These are phyloP conservation scores for Globisporangium apiculatum DNA, from an alignment of 352 stramenopile species.

Conservation along the genomic window DNA sequence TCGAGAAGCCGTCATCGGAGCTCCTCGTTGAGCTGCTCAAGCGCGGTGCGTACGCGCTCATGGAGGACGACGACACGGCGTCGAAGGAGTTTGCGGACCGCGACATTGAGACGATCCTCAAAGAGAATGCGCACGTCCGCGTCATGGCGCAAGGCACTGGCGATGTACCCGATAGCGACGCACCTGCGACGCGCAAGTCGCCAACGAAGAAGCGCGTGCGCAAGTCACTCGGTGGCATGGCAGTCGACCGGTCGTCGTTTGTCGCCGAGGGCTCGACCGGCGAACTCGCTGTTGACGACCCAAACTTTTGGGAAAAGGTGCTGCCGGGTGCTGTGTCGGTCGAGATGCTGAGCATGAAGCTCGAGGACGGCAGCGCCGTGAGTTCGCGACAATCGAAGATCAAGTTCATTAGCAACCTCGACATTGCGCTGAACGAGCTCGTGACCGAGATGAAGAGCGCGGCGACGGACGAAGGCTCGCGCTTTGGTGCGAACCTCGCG, in stretches of 20 bases:
- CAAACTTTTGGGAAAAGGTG: slow-evolving; percentile 96
- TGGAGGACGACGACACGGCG: slow-evolving; percentile 94
- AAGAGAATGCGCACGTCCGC: slow-evolving; percentile 77
- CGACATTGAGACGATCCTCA: slow-evolving; percentile 96
- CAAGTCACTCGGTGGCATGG: slow-evolving; percentile 75
- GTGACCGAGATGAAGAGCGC: slow-evolving; percentile 50
- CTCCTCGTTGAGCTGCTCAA: slow-evolving; percentile 97
- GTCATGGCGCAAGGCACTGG: slow-evolving; percentile 38
- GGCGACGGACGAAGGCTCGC: slow-evolving; percentile 42
- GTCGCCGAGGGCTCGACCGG: slow-evolving; percentile 86
- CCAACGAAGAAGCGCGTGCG: slow-evolving; percentile 43
- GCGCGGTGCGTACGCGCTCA: slow-evolving; percentile 97
- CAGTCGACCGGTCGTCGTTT: slow-evolving; percentile 87
- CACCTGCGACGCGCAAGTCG: slow-evolving; percentile 24
- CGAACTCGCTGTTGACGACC: slow-evolving; percentile 93
- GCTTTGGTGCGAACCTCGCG: slow-evolving; percentile 48
- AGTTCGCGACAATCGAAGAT: slow-evolving; percentile 80
- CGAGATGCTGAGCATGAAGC: slow-evolving; percentile 81
- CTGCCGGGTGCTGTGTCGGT: slow-evolving; percentile 77
- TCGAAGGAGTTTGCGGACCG: slow-evolving; percentile 92
- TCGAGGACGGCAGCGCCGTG: slow-evolving; percentile 81
- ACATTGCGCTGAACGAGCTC: slow-evolving; percentile 67
- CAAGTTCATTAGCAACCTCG: slow-evolving; percentile 86
- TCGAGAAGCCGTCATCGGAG: slow-evolving; percentile 79
- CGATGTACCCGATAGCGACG: slow-evolving; percentile 17